A percentile compares a stretch with the other conserved stretches of the same genome.
These are phyloP conservation scores for Fistulinella prunicolor DNA, from an alignment of 768 basidiomycete species.

Conservation along the genomic window DNA sequence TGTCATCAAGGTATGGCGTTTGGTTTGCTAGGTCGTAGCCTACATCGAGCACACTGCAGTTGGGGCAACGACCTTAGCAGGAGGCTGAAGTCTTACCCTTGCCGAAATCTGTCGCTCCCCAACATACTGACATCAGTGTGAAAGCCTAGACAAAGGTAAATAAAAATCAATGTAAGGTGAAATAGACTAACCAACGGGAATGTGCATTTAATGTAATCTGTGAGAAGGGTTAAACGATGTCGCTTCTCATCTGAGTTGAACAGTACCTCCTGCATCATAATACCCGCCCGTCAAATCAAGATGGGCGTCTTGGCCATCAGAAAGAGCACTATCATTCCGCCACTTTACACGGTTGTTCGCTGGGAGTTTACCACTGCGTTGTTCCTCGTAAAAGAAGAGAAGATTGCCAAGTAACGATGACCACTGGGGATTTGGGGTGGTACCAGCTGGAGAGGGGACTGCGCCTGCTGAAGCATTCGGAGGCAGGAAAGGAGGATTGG, in stretches of 20 bases:
- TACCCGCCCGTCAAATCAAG: slow-evolving; percentile 85
- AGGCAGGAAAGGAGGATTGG: slow-evolving; percentile 62
- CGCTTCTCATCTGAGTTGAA: not conserved
- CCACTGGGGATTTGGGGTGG: slow-evolving; percentile 74
- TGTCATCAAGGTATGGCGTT: slow-evolving; percentile 87
- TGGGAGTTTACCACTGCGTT: slow-evolving; percentile 76
- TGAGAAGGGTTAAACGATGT: slow-evolving; percentile 1
- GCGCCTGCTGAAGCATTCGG: slow-evolving; percentile 58
- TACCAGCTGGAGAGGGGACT: slow-evolving; percentile 37
- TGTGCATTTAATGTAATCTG: slow-evolving; percentile 87
- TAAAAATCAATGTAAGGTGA: not conserved
- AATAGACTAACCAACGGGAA: slow-evolving; percentile 65
- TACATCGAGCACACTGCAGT: slow-evolving; percentile 21
- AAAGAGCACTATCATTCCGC: slow-evolving; percentile 77
- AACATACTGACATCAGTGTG: slow-evolving; percentile 80
- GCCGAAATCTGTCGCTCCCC: slow-evolving; percentile 86
- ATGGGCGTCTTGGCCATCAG: slow-evolving; percentile 72
- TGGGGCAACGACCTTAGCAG: not conserved
- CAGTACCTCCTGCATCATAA: slow-evolving; percentile 87
- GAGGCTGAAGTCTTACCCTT: slow-evolving; percentile 44
- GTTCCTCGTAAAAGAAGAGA: slow-evolving; percentile 89
- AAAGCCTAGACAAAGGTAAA: slow-evolving; percentile 51
- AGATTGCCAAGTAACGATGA: slow-evolving; percentile 74
- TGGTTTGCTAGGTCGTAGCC: slow-evolving; percentile 86
- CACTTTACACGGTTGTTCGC: slow-evolving; percentile 72